Evolutionary conservation across 2,329 filamentous ascomycete species (phyloP), one percentile per base, ranked within the genome.

Genomic region (Knufia petricola): DNA sequence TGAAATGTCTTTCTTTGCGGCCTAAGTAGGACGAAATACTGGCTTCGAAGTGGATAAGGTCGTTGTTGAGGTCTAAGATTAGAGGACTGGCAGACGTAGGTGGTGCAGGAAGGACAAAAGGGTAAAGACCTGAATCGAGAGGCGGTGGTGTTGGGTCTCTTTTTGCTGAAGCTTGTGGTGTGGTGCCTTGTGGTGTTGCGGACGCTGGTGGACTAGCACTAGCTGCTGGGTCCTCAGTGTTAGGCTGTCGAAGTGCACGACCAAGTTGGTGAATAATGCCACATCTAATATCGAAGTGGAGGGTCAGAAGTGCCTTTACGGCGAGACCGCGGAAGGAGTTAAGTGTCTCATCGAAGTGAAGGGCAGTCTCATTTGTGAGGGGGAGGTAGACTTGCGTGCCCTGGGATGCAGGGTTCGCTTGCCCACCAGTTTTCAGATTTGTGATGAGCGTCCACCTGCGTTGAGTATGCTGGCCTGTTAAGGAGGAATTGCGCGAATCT

Each of bases 211-310:
- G 52, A 26, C 38, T 55, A 48, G 23, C 30, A n/a, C 13, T 24
- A 3, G 4, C 9, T n/a, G 51, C 47, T 32, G 52, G 43, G 15
- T 6, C 12, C 6, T 53, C 41, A 6, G 21, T 31, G 20, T n/a
- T 30, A 68, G 77, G 61, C 68, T 74, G 55, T 71, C 81, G 43
- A 75, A 87, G 58, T 76, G 74, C 50, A 75, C 80, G 52, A 70
- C 76, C 64, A 34, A 98, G 75, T 54, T 89, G 87, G 62, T 89
- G 80, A 31, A 95, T 78, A 55, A 94, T 82, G 44, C 87, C 87
- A 61, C 85, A 87, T 40, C 92, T 83, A 42, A 94, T 79, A 64
- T 95, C 88, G 64, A 94, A 79, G 62, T 96, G 89, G 2, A 98
- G 71, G 0, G 87, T 94, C 21, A 94, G 74, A 2, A 96, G 77